These are phyloP conservation scores for Cladochytrium tenue DNA, from an alignment of 371 early-diverging fungal species.

Conservation along the genomic window DNA sequence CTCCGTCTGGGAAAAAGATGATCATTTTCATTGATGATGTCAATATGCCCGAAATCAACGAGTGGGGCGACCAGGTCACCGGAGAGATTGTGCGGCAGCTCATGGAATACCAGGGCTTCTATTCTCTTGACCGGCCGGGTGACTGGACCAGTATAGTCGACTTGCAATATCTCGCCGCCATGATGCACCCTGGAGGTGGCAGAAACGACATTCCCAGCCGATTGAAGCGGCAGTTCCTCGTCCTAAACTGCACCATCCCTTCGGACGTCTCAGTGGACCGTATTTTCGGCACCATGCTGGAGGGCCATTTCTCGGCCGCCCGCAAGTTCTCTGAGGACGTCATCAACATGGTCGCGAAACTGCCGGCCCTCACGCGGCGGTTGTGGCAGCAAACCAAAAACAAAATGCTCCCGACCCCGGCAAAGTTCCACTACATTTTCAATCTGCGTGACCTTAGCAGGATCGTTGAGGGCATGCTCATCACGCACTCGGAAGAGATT, in stretches of 20 bases:
- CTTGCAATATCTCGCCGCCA: constrained; percentile 59
- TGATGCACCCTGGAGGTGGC: constrained; percentile 71
- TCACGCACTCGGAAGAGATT: constrained; percentile 51
- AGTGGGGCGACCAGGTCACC: constrained; percentile 70
- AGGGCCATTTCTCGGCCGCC: constrained; percentile 58
- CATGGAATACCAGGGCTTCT: constrained; percentile 66
- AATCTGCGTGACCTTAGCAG: constrained; percentile 63
- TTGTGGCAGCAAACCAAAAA: constrained; percentile 64
- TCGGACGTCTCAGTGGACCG: constrained; percentile 63
- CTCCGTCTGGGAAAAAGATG: constrained; percentile 69
- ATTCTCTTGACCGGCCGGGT: constrained; percentile 62
- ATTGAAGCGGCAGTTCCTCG: constrained; percentile 60
- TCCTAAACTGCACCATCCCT: constrained; percentile 66
- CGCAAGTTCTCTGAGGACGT: constrained; percentile 58
- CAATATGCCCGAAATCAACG: constrained; percentile 71
- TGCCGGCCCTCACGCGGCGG: constrained; percentile 53
- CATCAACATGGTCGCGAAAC: constrained; percentile 30
- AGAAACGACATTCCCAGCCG: constrained; percentile 64
- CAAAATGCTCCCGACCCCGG: constrained; percentile 68
- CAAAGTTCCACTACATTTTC: constrained; percentile 70
- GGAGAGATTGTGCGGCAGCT: constrained; percentile 65
- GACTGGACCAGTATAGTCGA: constrained; percentile 69
- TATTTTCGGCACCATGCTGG: constrained; percentile 65
- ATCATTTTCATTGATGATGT: constrained; percentile 65
- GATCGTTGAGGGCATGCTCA: constrained; percentile 64